Evolutionary conservation across 495 filamentous ascomycete species (phyloP).

Genomic region (Penicillium macrosclerotiorum): DNA sequence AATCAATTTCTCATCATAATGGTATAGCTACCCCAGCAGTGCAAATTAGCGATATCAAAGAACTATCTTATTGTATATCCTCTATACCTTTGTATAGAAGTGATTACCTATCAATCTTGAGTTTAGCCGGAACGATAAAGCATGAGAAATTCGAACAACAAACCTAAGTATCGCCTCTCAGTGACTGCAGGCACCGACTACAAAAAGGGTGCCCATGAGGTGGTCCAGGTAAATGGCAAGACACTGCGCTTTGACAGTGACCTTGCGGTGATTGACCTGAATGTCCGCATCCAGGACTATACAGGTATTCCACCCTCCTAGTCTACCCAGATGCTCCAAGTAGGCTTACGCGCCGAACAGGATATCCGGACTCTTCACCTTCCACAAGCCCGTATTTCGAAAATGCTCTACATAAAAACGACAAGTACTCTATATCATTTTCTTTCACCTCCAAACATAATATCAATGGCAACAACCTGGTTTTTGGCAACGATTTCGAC

Average conservation of each 20-base stretch:
- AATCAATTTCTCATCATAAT: too few relatives aligned
- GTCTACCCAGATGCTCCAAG: neutral
- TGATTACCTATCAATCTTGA: neutral
- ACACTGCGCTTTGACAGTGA: slow-evolving; percentile 57
- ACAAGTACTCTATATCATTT: slow-evolving; percentile 81
- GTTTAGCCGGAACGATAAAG: too few relatives aligned
- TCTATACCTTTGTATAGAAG: neutral
- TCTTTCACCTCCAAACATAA: slow-evolving; percentile 64
- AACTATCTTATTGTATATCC: neutral
- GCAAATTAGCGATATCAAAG: too few relatives aligned
- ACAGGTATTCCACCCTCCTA: slow-evolving; percentile 37
- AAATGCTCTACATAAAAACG: slow-evolving; percentile 60
- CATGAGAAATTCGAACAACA: slow-evolving; percentile 1
- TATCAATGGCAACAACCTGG: slow-evolving; percentile 68
- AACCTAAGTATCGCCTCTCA: slow-evolving; percentile 34
- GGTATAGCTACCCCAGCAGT: too few relatives aligned
- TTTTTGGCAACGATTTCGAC: slow-evolving; percentile 94
- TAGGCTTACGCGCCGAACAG: slow-evolving; percentile 33
- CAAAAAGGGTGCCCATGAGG: slow-evolving; percentile 59
- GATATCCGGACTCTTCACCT: slow-evolving; percentile 58
- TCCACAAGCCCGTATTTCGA: slow-evolving; percentile 71
- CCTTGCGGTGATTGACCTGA: slow-evolving; percentile 58
- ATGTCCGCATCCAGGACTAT: slow-evolving; percentile 67
- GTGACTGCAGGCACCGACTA: slow-evolving; percentile 68
- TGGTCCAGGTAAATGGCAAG: slow-evolving; percentile 69